Conservation (phyloP, 306 rosid genomes). For the Prunus mume region DNA sequence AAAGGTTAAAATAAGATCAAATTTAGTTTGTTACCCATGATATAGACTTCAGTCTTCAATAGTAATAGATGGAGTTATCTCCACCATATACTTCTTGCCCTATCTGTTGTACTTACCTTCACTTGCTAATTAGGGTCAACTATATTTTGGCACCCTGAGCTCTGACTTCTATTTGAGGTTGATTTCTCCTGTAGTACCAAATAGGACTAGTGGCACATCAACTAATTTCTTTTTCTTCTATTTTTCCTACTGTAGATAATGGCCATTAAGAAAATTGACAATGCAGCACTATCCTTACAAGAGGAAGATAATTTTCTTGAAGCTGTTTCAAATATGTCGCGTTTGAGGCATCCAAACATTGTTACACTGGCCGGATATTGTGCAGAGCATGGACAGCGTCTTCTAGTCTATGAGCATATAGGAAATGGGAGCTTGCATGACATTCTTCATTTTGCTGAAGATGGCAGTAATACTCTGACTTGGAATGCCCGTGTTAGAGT, state of each 20-base stretch:
- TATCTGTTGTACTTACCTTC: too few relatives aligned
- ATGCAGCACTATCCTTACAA: constrained; percentile 88
- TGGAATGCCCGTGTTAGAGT: constrained; percentile 98
- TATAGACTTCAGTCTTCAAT: background rate
- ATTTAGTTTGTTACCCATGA: background rate
- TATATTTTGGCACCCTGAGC: background rate
- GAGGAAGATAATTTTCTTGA: constrained; percentile 96
- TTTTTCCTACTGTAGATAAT: constrained; percentile 44
- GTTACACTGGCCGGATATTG: constrained; percentile 88
- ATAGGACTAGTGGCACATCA: background rate
- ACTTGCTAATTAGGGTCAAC: background rate
- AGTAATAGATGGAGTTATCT: too few relatives aligned
- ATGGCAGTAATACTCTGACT: constrained; percentile 65
- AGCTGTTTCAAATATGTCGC: constrained; percentile 89
- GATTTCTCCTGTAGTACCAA: constrained; percentile 3
- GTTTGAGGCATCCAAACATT: constrained; percentile 85
- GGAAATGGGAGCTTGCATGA: constrained; percentile 88
- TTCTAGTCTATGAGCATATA: constrained; percentile 77
- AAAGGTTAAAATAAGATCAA: background rate
- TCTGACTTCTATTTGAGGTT: background rate
- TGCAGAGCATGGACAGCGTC: constrained; percentile 93
- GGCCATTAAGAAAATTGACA: constrained; percentile 96
- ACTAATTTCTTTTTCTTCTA: background rate
- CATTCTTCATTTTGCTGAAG: constrained; percentile 84
- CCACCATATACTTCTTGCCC: too few relatives aligned